Conservation (phyloP, 1,284 basidiomycete species). For the Exobasidium rhododendri region DNA sequence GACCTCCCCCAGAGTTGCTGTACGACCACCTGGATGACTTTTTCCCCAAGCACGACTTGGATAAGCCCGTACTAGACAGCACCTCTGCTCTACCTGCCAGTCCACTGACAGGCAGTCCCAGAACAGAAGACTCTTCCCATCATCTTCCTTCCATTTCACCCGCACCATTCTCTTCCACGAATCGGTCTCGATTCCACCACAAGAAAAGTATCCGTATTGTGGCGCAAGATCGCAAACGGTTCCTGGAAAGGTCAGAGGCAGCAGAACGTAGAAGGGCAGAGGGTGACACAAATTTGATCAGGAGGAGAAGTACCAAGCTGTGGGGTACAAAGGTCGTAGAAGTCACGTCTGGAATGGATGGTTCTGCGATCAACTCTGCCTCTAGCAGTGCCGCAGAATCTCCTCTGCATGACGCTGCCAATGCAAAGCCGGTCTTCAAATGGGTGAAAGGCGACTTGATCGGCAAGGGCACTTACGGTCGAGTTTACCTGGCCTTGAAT, state of each 20-base stretch:
- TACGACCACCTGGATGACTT: slow-evolving; percentile 89
- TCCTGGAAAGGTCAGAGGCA: slow-evolving; percentile 40
- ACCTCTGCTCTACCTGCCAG: slow-evolving; percentile 61
- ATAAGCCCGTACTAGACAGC: slow-evolving; percentile 84
- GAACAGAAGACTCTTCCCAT: slow-evolving; percentile 2
- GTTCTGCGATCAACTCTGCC: slow-evolving; percentile 36
- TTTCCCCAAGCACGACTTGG: slow-evolving; percentile 94
- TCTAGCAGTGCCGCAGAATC: slow-evolving; percentile 47
- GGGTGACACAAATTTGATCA: slow-evolving; percentile 59
- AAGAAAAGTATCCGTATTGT: slow-evolving; percentile 91
- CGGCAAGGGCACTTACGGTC: slow-evolving; percentile 92
- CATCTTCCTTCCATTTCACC: background rate
- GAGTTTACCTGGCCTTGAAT: slow-evolving; percentile 92
- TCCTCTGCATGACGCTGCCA: slow-evolving; percentile 20
- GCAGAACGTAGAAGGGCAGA: slow-evolving; percentile 59
- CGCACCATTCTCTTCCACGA: background rate
- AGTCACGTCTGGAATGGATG: slow-evolving; percentile 68
- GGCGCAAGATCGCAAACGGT: slow-evolving; percentile 63
- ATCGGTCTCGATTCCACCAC: slow-evolving; percentile 34
- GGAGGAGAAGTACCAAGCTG: slow-evolving; percentile 86
- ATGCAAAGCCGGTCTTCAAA: slow-evolving; percentile 70
- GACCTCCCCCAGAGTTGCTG: slow-evolving; percentile 88
- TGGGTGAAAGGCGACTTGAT: slow-evolving; percentile 98
- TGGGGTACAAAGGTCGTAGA: slow-evolving; percentile 94
- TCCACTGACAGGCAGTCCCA: slow-evolving; percentile 58